A percentile compares a stretch with the other conserved stretches of the same genome.
phyloP scores from a whole-genome alignment of 1,284 basidiomycete genomes.

The Uromyces viciae-fabae region DNA sequence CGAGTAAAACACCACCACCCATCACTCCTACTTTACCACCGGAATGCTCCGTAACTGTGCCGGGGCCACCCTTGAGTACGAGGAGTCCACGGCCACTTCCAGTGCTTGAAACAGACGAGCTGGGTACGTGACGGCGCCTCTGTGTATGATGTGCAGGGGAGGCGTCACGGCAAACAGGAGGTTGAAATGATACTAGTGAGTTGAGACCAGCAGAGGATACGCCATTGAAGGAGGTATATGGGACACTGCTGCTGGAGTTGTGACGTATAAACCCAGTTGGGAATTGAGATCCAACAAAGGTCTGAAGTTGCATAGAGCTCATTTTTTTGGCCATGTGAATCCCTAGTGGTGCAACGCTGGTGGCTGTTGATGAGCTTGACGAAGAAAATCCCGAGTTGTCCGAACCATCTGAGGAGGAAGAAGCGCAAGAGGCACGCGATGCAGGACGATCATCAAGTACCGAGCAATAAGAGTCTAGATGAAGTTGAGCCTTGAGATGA shows the following conservation, averaged over 20 bases:
- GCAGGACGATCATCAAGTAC: constrained; percentile 7
- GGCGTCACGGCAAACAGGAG: neutral
- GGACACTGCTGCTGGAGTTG: constrained; percentile 14
- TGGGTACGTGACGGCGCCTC: constrained; percentile 8
- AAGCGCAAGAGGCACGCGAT: constrained; percentile 29
- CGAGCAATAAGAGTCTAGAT: neutral
- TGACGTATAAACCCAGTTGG: constrained; percentile 8
- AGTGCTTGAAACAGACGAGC: constrained; percentile 24
- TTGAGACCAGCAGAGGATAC: neutral
- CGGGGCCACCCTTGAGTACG: constrained; percentile 38
- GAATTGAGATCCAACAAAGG: neutral
- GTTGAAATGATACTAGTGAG: neutral
- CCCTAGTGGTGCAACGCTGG: constrained; percentile 7
- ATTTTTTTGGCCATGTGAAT: neutral
- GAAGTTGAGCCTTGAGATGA: neutral
- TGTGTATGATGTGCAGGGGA: neutral
- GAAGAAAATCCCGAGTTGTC: constrained; percentile 33
- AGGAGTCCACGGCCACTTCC: constrained; percentile 15
- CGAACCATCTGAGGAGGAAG: constrained; percentile 34
- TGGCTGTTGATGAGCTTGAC: constrained; percentile 13
- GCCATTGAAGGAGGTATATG: neutral
- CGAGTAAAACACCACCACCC: constrained; percentile 53
- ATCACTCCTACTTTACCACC: constrained; percentile 53
- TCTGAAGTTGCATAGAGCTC: neutral
- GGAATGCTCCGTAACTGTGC: constrained; percentile 51